These are phyloP conservation scores for Scytalidium sp. DNA, from an alignment of 2,329 filamentous ascomycete species.

Conservation along the genomic window DNA sequence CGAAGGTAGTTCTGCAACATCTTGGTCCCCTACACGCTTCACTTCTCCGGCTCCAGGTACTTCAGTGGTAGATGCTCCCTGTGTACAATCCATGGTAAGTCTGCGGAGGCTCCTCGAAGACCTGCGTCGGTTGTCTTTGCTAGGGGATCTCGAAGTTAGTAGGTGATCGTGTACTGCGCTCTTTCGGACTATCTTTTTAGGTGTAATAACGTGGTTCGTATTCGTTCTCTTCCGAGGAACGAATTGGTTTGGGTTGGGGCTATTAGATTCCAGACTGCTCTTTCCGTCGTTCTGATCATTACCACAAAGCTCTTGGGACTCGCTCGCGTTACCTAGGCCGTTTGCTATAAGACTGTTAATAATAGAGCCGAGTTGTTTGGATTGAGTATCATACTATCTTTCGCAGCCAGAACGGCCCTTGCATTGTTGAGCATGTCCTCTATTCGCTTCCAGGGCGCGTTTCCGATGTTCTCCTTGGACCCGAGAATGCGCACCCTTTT, in stretches of 20 bases:
- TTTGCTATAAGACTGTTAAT: neutral
- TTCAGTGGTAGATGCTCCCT: neutral
- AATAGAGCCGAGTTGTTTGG: neutral
- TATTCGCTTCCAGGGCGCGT: slow-evolving; percentile 26
- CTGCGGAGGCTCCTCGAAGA: slow-evolving; percentile 17
- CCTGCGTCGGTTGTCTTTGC: slow-evolving; percentile 14
- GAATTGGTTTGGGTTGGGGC: slow-evolving; percentile 15
- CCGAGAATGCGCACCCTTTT: slow-evolving; percentile 30
- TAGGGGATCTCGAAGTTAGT: slow-evolving; percentile 4
- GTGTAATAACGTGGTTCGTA: slow-evolving; percentile 27
- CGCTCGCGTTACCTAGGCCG: neutral
- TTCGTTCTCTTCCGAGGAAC: slow-evolving; percentile 29
- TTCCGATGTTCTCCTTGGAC: slow-evolving; percentile 30
- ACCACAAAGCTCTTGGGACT: neutral
- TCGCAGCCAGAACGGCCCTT: neutral
- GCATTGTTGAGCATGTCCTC: neutral
- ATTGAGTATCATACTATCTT: neutral
- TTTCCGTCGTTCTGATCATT: neutral
- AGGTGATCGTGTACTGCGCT: slow-evolving; percentile 6
- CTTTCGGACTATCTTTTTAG: slow-evolving; percentile 22
- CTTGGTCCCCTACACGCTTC: neutral
- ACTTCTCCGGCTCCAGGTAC: neutral
- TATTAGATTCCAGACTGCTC: neutral
- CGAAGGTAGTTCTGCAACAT: neutral
- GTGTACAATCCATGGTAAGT: slow-evolving; percentile 1